Base-by-base conservation (phyloP, 2,329 filamentous ascomycete genomes). In the Ceratocystis smalleyi region DNA sequence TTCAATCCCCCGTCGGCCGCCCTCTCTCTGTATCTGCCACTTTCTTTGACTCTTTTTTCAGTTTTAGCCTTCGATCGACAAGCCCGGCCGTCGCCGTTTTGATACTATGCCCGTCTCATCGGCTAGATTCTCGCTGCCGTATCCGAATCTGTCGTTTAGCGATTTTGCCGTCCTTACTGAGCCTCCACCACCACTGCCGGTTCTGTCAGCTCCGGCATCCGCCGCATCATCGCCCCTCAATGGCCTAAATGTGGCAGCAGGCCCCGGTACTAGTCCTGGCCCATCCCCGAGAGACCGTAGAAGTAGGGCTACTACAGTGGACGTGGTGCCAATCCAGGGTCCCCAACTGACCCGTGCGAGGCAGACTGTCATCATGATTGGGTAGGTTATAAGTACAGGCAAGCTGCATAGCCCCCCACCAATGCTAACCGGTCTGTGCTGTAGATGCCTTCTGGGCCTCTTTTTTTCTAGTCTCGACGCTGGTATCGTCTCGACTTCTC, bases 381-480 rank as follows among this genome's bases (percentile, higher is more conserved):
- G 60, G 63, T 69, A 43, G 68, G 66, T 67, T 60, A 27, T 40
- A 15, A 40, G 12, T 40, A 15, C 10, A 40, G 4, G 10, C 35
- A 40, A 3, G 10, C 35, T 40, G 3, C 1, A 40, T 15, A 40
- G 10, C 3, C 35, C 12, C 12, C 35, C 12, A 15, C 47, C 47
- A 15, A 15, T 27, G 22, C 68, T 73, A 61, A 73, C 43, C 19
- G n/a, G 5, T 27, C 10, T 43, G 10, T 51, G 79, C 5, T 19
- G 12, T 15, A 65, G 65, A 12, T 64, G 59, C 30, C 75, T 82
- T 8, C 68, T 77, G 2, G 80, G 81, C 2, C 74, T 83, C 1
- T 74, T 83, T 17, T 81, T 83, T 68, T 81, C 81, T 3, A 81
- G 78, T 30, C 74, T 83, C 47, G 81, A 83, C 66, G 80, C 79